A percentile compares a stretch with the other conserved stretches of the same genome.
phyloP scores from a whole-genome alignment of 768 basidiomycete genomes.

The Termitomyces sp. region DNA sequence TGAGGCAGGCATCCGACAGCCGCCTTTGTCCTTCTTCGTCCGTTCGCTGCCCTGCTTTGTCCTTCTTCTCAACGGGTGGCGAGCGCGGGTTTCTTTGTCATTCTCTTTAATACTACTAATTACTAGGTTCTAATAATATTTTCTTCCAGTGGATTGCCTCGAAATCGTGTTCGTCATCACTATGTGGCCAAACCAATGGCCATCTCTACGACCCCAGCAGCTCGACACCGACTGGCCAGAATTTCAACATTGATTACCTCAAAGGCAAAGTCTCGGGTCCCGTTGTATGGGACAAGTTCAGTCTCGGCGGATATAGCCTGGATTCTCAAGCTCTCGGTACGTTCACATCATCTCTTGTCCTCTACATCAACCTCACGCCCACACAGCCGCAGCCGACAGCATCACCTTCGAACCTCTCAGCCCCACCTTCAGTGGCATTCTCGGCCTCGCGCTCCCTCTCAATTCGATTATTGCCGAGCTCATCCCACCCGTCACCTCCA shows the following conservation, averaged over 20 bases:
- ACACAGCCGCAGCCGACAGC: slow-evolving; percentile 51
- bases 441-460: slow-evolving; percentile 71
- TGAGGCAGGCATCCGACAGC: no score
- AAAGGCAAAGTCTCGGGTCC: slow-evolving; percentile 56
- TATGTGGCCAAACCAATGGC: slow-evolving; percentile 44
- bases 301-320: slow-evolving; percentile 62
- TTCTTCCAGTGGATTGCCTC: slow-evolving; percentile 67
- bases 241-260: slow-evolving; percentile 56
- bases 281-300: slow-evolving; percentile 65
- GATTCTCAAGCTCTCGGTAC: slow-evolving; percentile 67
- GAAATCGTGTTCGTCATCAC: slow-evolving; percentile 51
- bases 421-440: slow-evolving; percentile 56
- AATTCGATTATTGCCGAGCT: slow-evolving; percentile 60
- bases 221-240: slow-evolving; percentile 36
- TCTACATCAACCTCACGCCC: neutral
- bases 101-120: neutral
- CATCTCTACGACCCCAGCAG: slow-evolving; percentile 53
- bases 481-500: slow-evolving; percentile 45
- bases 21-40: no score
- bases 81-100: no score
- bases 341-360: slow-evolving; percentile 11
- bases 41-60: no score
- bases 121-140: neutral
- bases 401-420: slow-evolving; percentile 58
- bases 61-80: no score